Base-by-base conservation (phyloP, 2,329 filamentous ascomycete genomes). In the Periconia sp. region DNA sequence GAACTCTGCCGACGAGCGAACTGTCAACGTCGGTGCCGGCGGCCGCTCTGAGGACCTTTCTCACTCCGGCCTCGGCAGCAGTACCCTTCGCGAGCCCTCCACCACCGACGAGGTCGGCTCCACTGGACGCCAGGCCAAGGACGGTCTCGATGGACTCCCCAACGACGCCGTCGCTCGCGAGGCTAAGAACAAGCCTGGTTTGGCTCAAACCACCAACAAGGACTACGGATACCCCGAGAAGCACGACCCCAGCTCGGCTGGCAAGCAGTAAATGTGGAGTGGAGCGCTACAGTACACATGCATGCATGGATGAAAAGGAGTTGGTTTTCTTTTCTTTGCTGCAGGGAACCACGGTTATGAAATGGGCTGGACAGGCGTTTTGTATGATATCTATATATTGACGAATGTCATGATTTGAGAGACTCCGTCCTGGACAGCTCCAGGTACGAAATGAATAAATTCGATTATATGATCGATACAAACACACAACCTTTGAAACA, bases 21-120 rank as follows among this genome's bases (percentile, higher is more conserved):
- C 77, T 52, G 85, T 90, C 68, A 88, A 90, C 68, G 85, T 90
- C 45, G 88, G 88, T 58, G 84, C 85, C 35, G 87, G 88, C 18
- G 74, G 81, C 50, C 62, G 80, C 1, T 15, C 45, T 11, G 62
- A 59, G 11, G 68, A 67, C 52, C 60, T 69, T 49, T 66, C 74
- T 18, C 71, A 82, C 60, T 58, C 55, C 11, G 81, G 77, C 49
- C 79, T 82, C 56, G 74, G 85, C 44, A 82, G 84, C 44, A 58
- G 60, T 33, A 66, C 64, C 6, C 68, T 79, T 11, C 71, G 76
- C 33, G 73, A 72, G 47, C 76, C 77, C 19, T 71, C 75, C 50
- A 85, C 85, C 40, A 85, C 80, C 68, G 74, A 77, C 37, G 79
- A 78, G 14, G 71, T 68, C 14, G 81, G 77, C 42, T 63, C 65